These are phyloP conservation scores for Blastocystis sp. DNA, from an alignment of 352 stramenopile species.

Conservation along the genomic window DNA sequence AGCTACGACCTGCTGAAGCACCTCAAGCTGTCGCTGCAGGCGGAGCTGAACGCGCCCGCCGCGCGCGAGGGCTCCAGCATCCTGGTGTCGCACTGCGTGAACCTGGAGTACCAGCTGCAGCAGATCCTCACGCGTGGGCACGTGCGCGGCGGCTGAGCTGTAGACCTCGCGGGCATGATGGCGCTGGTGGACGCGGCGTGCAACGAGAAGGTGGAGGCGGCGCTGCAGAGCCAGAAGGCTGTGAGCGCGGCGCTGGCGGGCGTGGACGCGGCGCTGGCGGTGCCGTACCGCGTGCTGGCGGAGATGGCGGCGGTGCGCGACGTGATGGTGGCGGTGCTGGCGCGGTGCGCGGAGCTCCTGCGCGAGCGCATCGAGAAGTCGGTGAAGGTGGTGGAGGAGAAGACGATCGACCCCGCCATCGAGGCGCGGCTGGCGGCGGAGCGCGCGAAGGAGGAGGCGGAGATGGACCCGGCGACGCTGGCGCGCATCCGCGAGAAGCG, in stretches of 20 bases:
- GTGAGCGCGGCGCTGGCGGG: background rate
- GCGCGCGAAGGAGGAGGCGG: constrained; percentile 59
- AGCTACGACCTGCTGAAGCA: constrained; percentile 59
- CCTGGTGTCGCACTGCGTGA: constrained; percentile 30
- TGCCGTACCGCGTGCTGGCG: constrained; percentile 29
- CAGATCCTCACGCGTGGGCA: constrained; percentile 21
- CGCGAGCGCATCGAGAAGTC: background rate
- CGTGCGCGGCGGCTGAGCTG: background rate
- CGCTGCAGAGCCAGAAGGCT: background rate
- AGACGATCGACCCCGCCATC: constrained; percentile 16
- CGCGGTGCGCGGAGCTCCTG: background rate
- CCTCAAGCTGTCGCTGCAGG: constrained; percentile 53
- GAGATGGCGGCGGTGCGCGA: background rate
- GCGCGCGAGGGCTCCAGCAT: constrained; percentile 28
- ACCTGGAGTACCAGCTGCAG: constrained; percentile 12
- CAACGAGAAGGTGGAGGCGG: background rate
- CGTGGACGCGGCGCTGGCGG: background rate
- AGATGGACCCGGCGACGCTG: constrained; percentile 48
- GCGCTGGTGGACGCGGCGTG: background rate
- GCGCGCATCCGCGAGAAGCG: constrained; percentile 59
- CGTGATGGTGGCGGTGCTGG: background rate
- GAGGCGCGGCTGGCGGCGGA: constrained; percentile 49
- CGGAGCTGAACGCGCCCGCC: constrained; percentile 45
- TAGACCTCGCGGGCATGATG: constrained; percentile 18
- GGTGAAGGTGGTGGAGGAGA: background rate